These are phyloP conservation scores for Anethum foeniculum DNA, from an alignment of 140 eudicot species.

Conservation along the genomic window DNA sequence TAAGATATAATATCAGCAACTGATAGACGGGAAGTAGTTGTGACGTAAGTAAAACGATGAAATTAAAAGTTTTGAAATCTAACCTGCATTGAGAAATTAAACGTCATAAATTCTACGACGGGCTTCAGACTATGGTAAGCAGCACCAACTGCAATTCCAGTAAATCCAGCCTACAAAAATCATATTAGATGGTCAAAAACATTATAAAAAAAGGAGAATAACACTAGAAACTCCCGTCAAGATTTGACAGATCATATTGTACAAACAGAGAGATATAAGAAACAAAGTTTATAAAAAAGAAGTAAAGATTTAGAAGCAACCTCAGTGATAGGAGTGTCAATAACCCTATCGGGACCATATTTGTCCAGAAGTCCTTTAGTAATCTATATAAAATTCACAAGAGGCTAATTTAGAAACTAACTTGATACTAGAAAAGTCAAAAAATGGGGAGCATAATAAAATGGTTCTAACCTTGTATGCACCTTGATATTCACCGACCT, in stretches of 20 bases:
- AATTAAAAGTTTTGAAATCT: not conserved
- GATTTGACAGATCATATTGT: not conserved
- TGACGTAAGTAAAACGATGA: not conserved
- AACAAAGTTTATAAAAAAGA: not conserved
- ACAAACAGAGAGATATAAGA: not conserved
- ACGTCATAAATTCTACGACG: conserved; percentile 76
- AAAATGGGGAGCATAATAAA: not conserved
- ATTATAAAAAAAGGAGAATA: not conserved
- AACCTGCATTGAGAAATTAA: conserved; percentile 87
- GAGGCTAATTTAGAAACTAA: not conserved
- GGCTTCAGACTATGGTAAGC: conserved; percentile 72
- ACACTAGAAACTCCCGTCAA: not conserved
- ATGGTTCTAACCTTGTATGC: conserved; percentile 66
- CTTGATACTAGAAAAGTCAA: too few relatives aligned
- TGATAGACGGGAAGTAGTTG: not conserved
- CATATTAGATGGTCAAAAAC: not conserved
- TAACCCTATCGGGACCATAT: conserved; percentile 84
- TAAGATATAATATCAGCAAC: not conserved
- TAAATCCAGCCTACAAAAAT: conserved; percentile 67
- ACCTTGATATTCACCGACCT: conserved; percentile 96
- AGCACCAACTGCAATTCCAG: conserved; percentile 79
- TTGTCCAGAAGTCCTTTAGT: conserved; percentile 72
- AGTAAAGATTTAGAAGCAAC: conserved; percentile 20
- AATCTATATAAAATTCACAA: conserved; percentile 26
- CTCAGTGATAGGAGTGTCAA: conserved; percentile 90